phyloP scores from a whole-genome alignment of 163 green algal species.

The Trebouxia gelatinosa region DNA sequence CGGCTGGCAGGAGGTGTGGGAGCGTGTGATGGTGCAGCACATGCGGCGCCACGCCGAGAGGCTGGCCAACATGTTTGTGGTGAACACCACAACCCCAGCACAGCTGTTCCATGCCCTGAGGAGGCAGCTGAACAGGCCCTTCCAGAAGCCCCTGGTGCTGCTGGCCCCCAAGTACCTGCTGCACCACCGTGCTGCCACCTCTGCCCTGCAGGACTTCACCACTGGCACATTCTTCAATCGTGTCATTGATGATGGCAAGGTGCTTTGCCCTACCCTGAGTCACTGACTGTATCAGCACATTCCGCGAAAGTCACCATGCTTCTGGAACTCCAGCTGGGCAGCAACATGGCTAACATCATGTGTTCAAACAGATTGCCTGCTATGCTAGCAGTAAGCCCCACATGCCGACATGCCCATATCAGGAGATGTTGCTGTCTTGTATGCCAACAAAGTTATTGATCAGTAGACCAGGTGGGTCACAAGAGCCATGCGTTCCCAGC shows the following conservation, averaged over 20 bases:
- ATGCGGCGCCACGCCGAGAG: slow-evolving; percentile 61
- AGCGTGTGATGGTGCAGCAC: slow-evolving; percentile 63
- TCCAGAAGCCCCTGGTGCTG: slow-evolving; percentile 75
- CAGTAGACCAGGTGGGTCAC: too few species aligned
- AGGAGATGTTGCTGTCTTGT: too few species aligned
- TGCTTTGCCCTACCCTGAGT: too few species aligned
- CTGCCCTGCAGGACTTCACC: slow-evolving; percentile 66
- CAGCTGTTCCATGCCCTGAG: slow-evolving; percentile 79
- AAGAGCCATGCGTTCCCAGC: too few species aligned
- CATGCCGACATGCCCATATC: too few species aligned
- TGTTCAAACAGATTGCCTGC: too few species aligned
- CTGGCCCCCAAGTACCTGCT: slow-evolving; percentile 80
- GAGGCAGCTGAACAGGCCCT: slow-evolving; percentile 61
- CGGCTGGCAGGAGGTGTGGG: slow-evolving; percentile 45
- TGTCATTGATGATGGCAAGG: slow-evolving; percentile 76
- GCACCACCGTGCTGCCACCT: slow-evolving; percentile 69
- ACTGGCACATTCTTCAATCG: slow-evolving; percentile 75
- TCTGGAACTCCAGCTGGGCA: background rate
- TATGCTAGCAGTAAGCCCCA: too few species aligned
- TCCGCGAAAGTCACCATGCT: too few species aligned
- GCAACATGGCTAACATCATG: background rate
- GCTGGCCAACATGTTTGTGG: slow-evolving; percentile 64
- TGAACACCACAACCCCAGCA: slow-evolving; percentile 61
- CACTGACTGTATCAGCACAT: too few species aligned
- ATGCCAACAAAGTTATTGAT: too few species aligned